Conservation (phyloP, 2,329 filamentous ascomycete genomes). For the Neurospora crassa region DNA sequence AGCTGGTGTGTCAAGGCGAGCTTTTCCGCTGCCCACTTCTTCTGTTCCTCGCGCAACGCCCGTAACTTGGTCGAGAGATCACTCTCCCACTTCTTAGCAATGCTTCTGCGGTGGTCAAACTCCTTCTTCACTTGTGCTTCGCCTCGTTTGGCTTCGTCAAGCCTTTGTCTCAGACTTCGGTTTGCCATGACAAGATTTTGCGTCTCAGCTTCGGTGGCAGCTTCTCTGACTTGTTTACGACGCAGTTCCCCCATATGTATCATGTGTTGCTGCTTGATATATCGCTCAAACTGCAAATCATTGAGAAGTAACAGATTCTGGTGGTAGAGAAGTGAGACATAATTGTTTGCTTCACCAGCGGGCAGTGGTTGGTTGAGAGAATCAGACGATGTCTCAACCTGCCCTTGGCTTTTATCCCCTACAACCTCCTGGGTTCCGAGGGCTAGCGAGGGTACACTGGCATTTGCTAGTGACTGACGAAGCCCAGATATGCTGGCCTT, state of each 20-base stretch:
- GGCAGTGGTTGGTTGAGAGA: constrained; percentile 20
- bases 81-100: constrained; percentile 70
- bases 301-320: constrained; percentile 70
- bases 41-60: constrained; percentile 59
- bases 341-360: constrained; percentile 25
- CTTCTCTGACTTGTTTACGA: constrained; percentile 64
- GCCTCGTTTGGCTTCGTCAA: constrained; percentile 62
- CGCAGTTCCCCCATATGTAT: constrained; percentile 72
- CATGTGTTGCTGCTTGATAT: constrained; percentile 75
- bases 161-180: constrained; percentile 59
- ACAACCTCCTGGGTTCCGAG: constrained; percentile 40
- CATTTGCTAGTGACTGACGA: constrained; percentile 45
- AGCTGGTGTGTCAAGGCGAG: constrained; percentile 49
- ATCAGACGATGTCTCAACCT: constrained; percentile 21
- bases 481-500: constrained; percentile 47
- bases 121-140: constrained; percentile 64
- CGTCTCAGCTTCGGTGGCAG: constrained; percentile 70
- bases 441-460: constrained; percentile 45
- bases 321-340: constrained; percentile 52
- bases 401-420: constrained; percentile 27
- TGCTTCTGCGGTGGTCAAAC: constrained; percentile 58
- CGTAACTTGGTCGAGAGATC: constrained; percentile 60
- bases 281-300: constrained; percentile 74
- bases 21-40: constrained; percentile 50
- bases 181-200: constrained; percentile 73